Conservation (phyloP, 306 rosid species). For the Macrotyloma uniflorum region DNA sequence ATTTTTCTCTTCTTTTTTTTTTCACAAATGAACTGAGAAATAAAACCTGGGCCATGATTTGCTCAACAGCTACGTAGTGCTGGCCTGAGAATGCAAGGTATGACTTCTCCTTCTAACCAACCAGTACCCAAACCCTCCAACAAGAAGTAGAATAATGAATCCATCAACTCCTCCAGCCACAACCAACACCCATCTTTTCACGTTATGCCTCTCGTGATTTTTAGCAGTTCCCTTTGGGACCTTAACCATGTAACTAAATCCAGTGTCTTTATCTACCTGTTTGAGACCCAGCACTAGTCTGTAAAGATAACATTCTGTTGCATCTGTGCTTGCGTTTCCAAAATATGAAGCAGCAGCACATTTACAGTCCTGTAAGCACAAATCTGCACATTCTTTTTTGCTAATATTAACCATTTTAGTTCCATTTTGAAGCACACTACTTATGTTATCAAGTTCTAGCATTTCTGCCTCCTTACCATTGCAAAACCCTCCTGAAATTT, state of each 20-base stretch:
- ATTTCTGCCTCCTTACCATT: conserved; percentile 52
- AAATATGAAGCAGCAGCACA: conserved; percentile 68
- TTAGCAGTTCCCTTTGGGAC: conserved; percentile 60
- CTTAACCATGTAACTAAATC: conserved; percentile 70
- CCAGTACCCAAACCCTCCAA: conserved; percentile 73
- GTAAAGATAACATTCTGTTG: conserved; percentile 57
- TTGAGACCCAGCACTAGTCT: conserved; percentile 71
- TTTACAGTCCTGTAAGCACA: conserved; percentile 75
- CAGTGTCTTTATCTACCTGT: conserved; percentile 57
- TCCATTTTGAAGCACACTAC: conserved; percentile 56
- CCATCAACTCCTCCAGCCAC: conserved; percentile 82
- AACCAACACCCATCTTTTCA: conserved; percentile 77
- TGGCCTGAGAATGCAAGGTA: conserved; percentile 34
- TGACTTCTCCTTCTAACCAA: conserved; percentile 53
- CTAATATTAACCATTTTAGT: conserved; percentile 52
- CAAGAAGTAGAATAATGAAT: conserved; percentile 62
- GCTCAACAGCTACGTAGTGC: conserved; percentile 39
- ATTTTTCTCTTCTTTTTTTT: conserved; percentile 9
- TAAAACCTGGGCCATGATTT: conserved; percentile 30
- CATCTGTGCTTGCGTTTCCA: background rate
- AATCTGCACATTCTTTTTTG: conserved; percentile 54
- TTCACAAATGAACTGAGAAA: conserved; percentile 32
- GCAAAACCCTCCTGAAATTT: conserved; percentile 48
- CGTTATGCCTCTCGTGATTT: conserved; percentile 44
- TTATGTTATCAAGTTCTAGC: conserved; percentile 62